A percentile compares a stretch with the other conserved stretches of the same genome.
Evolutionary conservation across 805 yeast species (phyloP).

Genomic region (Zygoascus ofunaensis): DNA sequence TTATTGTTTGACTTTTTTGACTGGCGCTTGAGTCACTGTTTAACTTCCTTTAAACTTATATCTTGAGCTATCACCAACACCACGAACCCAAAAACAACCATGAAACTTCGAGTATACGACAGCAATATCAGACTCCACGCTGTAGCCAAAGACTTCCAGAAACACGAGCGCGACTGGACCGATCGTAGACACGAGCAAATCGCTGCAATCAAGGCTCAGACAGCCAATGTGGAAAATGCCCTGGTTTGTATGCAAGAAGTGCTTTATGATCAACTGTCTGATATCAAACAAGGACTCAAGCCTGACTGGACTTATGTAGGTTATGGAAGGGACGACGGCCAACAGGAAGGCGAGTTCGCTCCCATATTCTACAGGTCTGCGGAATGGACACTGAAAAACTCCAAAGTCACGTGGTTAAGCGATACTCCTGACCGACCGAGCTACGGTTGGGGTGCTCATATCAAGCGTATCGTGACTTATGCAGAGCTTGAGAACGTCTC

Average conservation of each 20-base stretch:
- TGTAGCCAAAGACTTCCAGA: not conserved
- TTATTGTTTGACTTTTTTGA: too few species aligned
- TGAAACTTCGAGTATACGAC: not conserved
- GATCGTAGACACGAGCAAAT: not conserved
- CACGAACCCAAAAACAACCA: too few species aligned
- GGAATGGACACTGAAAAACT: constrained; percentile 32
- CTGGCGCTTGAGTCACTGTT: too few species aligned
- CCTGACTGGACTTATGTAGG: constrained; percentile 40
- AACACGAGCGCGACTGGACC: not conserved
- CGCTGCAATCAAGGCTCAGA: not conserved
- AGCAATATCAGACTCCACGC: not conserved
- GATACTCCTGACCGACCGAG: constrained; percentile 47
- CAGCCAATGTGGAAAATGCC: constrained; percentile 15
- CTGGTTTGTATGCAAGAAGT: constrained; percentile 44
- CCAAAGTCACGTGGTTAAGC: constrained; percentile 45
- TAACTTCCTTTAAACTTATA: too few species aligned
- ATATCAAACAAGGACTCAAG: constrained; percentile 30
- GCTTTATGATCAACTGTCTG: constrained; percentile 38
- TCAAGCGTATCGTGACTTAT: constrained; percentile 29
- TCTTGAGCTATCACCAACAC: too few species aligned
- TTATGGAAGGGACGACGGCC: constrained; percentile 47
- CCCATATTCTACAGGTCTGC: constrained; percentile 37
- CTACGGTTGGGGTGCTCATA: constrained; percentile 42
- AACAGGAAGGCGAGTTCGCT: constrained; percentile 40
- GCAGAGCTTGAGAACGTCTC: constrained; percentile 16